Evolutionary conservation across 768 basidiomycete species (phyloP), one percentile per base, ranked within the genome.

Genomic region (Lactarius tabidus): DNA sequence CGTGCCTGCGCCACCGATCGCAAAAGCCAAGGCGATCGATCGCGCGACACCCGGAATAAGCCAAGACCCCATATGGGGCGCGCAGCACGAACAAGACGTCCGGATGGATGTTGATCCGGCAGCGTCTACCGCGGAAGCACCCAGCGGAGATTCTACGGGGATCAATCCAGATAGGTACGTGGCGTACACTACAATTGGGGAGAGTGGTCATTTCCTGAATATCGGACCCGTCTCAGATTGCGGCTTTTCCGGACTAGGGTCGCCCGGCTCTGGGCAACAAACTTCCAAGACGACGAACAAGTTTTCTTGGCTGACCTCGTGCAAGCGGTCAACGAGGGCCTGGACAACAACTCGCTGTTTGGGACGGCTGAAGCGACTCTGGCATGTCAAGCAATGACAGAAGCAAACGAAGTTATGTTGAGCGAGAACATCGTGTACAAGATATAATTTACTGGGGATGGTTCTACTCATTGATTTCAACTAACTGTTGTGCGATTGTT

Each of bases 391-490:
- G 75, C 79, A 39, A 97, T 98, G 95, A 82, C 83, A 31, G 87
- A 88, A 20, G 79, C 79, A 15, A 87, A 92, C 60, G 90, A 95
- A 75, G 79, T 98, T 67, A 93, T 97, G 91, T 81, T 93, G 71
- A 89, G 88, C 68, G 92, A 91, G 36, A 90, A 88, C 36, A 86
- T 92, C 63, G 83, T 95, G 60, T 95, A 95, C 79, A 93, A 87
- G 75, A 85, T 93, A 63, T 93, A 78, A 62, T 54, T 54, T 63
- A 26, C 8, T 29, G 23, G 15, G 7, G 8, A 36, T 35, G 4
- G 17, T 55, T 55, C 20, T 14, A 28, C 7, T 18, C 28, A 17
- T 51, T 43, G 39, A 7, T 10, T 45, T 31, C 18, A 10, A 55
- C 12, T 33, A 20, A 33, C 14, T 55, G 18, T 35, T 55, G 29